Conservation (phyloP, 495 filamentous ascomycete genomes). For the Cladorrhinum samala region DNA sequence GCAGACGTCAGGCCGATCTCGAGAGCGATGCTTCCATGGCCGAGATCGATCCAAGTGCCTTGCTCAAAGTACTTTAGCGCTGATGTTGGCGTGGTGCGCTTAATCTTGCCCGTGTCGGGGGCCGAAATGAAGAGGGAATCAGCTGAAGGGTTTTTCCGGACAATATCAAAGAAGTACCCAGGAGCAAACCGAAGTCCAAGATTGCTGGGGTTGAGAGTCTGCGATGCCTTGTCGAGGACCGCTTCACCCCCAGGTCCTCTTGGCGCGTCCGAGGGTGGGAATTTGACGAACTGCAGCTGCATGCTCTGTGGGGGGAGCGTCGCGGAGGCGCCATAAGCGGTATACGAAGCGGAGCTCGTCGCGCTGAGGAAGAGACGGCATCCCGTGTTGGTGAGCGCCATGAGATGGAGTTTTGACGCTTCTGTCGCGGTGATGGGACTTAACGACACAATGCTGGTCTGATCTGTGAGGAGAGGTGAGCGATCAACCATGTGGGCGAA, state of each 20-base stretch:
- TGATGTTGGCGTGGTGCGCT: slow-evolving; percentile 45
- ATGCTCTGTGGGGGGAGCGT: slow-evolving; percentile 79
- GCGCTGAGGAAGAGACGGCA: slow-evolving; percentile 90
- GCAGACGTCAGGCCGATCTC: slow-evolving; percentile 69
- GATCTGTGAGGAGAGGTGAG: slow-evolving; percentile 59
- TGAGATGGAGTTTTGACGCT: slow-evolving; percentile 75
- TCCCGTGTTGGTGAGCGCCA: slow-evolving; percentile 84
- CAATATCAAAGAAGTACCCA: slow-evolving; percentile 84
- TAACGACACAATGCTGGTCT: slow-evolving; percentile 70
- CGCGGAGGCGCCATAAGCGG: slow-evolving; percentile 47
- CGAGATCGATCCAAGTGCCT: slow-evolving; percentile 65
- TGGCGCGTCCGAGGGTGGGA: slow-evolving; percentile 56
- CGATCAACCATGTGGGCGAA: slow-evolving; percentile 74
- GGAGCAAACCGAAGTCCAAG: slow-evolving; percentile 68
- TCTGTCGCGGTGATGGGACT: slow-evolving; percentile 76
- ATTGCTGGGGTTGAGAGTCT: slow-evolving; percentile 47
- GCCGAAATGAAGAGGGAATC: slow-evolving; percentile 78
- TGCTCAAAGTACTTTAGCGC: slow-evolving; percentile 57
- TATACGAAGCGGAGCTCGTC: slow-evolving; percentile 68
- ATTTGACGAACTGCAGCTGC: slow-evolving; percentile 92
- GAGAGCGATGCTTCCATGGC: slow-evolving; percentile 53
- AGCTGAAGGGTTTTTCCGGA: slow-evolving; percentile 44
- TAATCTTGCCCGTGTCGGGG: slow-evolving; percentile 80
- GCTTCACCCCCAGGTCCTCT: slow-evolving; percentile 18
- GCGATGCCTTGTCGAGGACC: slow-evolving; percentile 37